Conservation (phyloP, 106 monocot genomes). For the Agapanthus africanus region DNA sequence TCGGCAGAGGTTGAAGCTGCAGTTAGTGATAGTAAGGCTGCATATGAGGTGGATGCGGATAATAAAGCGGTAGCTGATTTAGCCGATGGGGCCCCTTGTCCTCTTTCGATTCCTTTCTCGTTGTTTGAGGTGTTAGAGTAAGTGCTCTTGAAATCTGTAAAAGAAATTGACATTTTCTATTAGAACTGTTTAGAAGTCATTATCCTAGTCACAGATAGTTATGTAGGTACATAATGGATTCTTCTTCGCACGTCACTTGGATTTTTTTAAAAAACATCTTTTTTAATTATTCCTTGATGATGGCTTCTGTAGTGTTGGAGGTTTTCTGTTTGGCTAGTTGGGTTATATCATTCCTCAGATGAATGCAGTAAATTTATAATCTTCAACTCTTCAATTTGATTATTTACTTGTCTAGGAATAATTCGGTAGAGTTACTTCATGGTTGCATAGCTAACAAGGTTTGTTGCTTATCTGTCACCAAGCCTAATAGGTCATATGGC, state of each 20-base stretch:
- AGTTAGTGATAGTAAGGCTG: background rate
- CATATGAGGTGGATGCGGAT: constrained; percentile 5
- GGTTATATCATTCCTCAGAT: background rate
- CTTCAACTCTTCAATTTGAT: background rate
- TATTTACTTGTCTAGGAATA: background rate
- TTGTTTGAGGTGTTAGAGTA: background rate
- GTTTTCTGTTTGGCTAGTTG: background rate
- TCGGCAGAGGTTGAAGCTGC: background rate
- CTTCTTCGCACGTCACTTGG: background rate
- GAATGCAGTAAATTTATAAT: background rate
- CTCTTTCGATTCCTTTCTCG: background rate
- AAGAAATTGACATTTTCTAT: background rate
- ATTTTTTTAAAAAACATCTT: background rate
- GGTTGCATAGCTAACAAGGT: background rate
- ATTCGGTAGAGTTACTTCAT: background rate
- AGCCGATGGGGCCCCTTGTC: background rate
- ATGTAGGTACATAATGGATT: background rate
- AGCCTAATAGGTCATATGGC: background rate
- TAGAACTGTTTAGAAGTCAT: background rate
- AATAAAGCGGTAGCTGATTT: background rate
- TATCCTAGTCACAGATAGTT: background rate
- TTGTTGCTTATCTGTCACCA: background rate
- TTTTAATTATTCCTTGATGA: background rate
- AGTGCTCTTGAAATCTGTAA: constrained; percentile 9
- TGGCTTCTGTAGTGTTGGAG: background rate